Conservation (phyloP, 2,329 filamentous ascomycete genomes). For the Cytospora chrysosperma region DNA sequence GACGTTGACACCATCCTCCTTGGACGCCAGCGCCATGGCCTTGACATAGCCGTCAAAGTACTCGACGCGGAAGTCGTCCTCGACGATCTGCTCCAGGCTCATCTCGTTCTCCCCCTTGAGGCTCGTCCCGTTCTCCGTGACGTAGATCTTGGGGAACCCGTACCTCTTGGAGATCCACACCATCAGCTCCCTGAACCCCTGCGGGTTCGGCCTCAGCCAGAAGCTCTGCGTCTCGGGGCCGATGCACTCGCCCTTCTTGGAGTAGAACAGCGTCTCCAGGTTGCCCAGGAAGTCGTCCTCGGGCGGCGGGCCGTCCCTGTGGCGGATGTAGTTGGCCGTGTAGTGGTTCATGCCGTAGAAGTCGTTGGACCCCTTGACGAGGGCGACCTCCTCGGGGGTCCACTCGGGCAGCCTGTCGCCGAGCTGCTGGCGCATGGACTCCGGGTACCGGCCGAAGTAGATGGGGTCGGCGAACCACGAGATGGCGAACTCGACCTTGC, state of each 20-base stretch:
- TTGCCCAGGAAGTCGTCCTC: constrained; percentile 72
- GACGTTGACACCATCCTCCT: constrained; percentile 73
- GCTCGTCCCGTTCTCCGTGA: constrained; percentile 86
- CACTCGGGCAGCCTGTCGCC: constrained; percentile 74
- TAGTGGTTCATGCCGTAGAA: constrained; percentile 97
- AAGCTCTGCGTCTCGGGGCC: constrained; percentile 79
- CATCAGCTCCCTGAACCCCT: constrained; percentile 75
- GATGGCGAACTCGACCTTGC: constrained; percentile 85
- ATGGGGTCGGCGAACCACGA: constrained; percentile 87
- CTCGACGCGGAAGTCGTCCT: constrained; percentile 78
- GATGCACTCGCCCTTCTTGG: constrained; percentile 71
- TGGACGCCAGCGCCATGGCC: constrained; percentile 71
- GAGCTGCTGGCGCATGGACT: constrained; percentile 78
- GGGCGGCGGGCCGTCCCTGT: constrained; percentile 60
- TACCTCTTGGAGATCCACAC: constrained; percentile 78
- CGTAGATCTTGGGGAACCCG: constrained; percentile 73
- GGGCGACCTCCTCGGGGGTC: constrained; percentile 66
- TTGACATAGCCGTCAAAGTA: constrained; percentile 78
- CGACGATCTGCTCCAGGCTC: constrained; percentile 65
- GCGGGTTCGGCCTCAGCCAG: constrained; percentile 75
- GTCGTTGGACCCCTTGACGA: constrained; percentile 86
- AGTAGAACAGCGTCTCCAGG: constrained; percentile 68
- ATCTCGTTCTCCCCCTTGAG: constrained; percentile 81
- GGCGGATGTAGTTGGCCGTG: constrained; percentile 82
- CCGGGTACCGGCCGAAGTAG: constrained; percentile 81